These are phyloP conservation scores for Podila clonocystis DNA, from an alignment of 192 early-diverging fungal species.

Conservation along the genomic window DNA sequence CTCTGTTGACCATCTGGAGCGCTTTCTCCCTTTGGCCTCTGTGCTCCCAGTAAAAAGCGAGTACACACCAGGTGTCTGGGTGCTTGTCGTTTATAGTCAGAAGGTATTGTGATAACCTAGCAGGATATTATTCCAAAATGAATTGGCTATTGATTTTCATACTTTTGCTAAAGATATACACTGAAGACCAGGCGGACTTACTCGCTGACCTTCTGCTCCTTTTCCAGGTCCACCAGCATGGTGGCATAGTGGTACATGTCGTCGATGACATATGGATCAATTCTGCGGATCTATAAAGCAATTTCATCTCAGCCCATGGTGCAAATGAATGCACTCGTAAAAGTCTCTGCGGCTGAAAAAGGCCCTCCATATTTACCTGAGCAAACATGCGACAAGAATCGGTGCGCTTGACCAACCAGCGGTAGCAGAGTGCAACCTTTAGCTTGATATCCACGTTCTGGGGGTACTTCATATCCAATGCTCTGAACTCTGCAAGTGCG, in stretches of 20 bases:
- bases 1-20: conserved; percentile 16
- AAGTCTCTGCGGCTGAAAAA: neutral
- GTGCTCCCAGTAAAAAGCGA: conserved; percentile 18
- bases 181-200: neutral
- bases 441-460: conserved; percentile 21
- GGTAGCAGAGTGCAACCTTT: conserved; percentile 19
- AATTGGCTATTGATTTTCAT: neutral
- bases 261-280: conserved; percentile 14
- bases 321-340: neutral
- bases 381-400: conserved; percentile 14
- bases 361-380: conserved; percentile 9
- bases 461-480: conserved; percentile 19
- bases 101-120: conserved; percentile 21
- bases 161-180: neutral
- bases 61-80: conserved; percentile 38
- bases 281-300: conserved; percentile 22
- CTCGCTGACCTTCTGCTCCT: conserved; percentile 12
- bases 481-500: conserved; percentile 15
- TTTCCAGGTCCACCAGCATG: conserved; percentile 10
- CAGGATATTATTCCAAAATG: neutral
- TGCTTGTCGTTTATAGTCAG: conserved; percentile 13
- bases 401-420: conserved; percentile 17
- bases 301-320: neutral
- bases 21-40: conserved; percentile 19
- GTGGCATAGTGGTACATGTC: conserved; percentile 36